Evolutionary conservation across 148 eudicot genomes (phyloP).

Genomic region (Nyssa sinensis): DNA sequence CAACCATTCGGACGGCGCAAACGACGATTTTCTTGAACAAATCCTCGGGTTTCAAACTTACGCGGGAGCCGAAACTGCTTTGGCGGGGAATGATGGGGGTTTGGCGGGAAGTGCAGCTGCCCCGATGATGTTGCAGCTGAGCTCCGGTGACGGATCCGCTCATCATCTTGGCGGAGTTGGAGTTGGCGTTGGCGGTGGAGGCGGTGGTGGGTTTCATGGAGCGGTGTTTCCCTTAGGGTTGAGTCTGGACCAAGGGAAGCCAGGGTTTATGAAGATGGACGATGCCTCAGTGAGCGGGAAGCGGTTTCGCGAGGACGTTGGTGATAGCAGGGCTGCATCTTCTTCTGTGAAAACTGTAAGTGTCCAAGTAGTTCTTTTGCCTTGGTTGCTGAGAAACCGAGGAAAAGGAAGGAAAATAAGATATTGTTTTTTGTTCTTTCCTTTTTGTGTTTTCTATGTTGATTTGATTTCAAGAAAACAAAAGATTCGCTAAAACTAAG

Average conservation of each 20-base stretch:
- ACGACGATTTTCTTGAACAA: slow-evolving; percentile 55
- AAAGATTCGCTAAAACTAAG: neutral
- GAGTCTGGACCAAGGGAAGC: slow-evolving; percentile 47
- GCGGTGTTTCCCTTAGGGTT: slow-evolving; percentile 54
- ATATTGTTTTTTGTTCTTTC: neutral
- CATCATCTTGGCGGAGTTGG: slow-evolving; percentile 17
- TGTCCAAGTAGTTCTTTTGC: neutral
- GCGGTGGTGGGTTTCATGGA: slow-evolving; percentile 33
- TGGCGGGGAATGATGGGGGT: slow-evolving; percentile 34
- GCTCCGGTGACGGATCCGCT: slow-evolving; percentile 29
- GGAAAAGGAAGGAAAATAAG: slow-evolving; percentile 1
- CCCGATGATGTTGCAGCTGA: slow-evolving; percentile 61
- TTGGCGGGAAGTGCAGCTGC: slow-evolving; percentile 27
- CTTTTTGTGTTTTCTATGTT: neutral
- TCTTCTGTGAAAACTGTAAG: slow-evolving; percentile 46
- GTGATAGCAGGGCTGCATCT: slow-evolving; percentile 30
- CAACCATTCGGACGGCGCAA: slow-evolving; percentile 37
- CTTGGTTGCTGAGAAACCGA: slow-evolving; percentile 1
- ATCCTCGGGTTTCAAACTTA: slow-evolving; percentile 46
- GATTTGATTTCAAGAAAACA: neutral
- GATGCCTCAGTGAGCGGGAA: slow-evolving; percentile 38
- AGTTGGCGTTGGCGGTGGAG: slow-evolving; percentile 24
- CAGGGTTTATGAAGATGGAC: slow-evolving; percentile 35
- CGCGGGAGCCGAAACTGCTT: slow-evolving; percentile 28
- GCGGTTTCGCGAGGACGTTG: slow-evolving; percentile 53